These are phyloP conservation scores for Sarcodon aspratus DNA, from an alignment of 768 basidiomycete genomes.

Conservation along the genomic window DNA sequence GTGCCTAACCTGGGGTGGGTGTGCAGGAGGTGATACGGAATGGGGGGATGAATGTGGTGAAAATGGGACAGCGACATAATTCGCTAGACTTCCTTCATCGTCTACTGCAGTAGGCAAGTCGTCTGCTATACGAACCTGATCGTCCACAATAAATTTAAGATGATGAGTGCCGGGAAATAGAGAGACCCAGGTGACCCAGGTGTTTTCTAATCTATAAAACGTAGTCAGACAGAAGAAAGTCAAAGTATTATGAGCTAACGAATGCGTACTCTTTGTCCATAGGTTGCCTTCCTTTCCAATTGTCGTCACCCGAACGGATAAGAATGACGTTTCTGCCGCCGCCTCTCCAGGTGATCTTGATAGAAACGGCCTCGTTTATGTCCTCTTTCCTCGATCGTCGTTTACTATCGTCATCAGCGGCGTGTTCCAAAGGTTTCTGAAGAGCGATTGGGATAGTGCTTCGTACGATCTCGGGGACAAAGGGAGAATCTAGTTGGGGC, in stretches of 20 bases:
- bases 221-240: conserved; percentile 3
- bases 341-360: conserved; percentile 57
- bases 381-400: background rate
- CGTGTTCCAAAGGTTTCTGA: conserved; percentile 12
- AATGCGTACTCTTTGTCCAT: conserved; percentile 55
- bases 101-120: conserved; percentile 84
- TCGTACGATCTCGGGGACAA: conserved; percentile 45
- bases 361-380: conserved; percentile 18
- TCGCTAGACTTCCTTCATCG: conserved; percentile 80
- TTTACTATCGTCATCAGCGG: conserved; percentile 18
- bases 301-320: conserved; percentile 61
- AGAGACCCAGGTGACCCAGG: conserved; percentile 28
- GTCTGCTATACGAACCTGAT: conserved; percentile 68
- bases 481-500: conserved; percentile 15
- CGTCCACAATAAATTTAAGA: conserved; percentile 91
- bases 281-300: conserved; percentile 58
- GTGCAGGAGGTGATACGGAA: conserved; percentile 20
- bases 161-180: conserved; percentile 89
- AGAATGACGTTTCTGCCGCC: conserved; percentile 54
- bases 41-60: conserved; percentile 16
- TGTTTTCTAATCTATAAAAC: conserved; percentile 9
- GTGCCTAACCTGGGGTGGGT: conserved; percentile 7
- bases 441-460: conserved; percentile 54
- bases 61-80: conserved; percentile 71
- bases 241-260: background rate